phyloP scores from a whole-genome alignment of 345 rosid species.

The Rubroshorea leprosula region DNA sequence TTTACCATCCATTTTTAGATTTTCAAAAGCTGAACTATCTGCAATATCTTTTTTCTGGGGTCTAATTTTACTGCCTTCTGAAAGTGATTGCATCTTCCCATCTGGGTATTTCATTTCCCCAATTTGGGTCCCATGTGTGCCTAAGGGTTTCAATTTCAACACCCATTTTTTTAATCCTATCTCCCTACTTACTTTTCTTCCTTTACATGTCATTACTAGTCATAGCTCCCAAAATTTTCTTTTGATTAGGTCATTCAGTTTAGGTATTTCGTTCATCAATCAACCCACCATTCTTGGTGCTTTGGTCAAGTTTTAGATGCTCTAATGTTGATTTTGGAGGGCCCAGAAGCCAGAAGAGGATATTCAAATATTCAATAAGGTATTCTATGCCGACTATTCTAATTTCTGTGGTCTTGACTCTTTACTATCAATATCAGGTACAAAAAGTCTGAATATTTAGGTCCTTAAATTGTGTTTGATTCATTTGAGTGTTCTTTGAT shows the following conservation, averaged over 20 bases:
- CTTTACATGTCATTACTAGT: slow-evolving; percentile 12
- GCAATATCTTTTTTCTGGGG: slow-evolving; percentile 4
- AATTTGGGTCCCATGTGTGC: slow-evolving; percentile 32
- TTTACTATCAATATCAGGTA: slow-evolving; percentile 37
- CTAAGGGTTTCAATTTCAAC: slow-evolving; percentile 20
- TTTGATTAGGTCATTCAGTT: slow-evolving; percentile 6
- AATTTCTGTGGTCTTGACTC: slow-evolving; percentile 15
- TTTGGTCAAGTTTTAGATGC: slow-evolving; percentile 34
- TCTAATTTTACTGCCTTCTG: slow-evolving; percentile 10
- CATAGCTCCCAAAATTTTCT: slow-evolving; percentile 4
- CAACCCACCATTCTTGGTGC: slow-evolving; percentile 20
- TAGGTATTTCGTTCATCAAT: slow-evolving; percentile 8
- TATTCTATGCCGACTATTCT: slow-evolving; percentile 18
- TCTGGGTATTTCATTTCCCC: slow-evolving; percentile 4
- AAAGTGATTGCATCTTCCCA: slow-evolving; percentile 20
- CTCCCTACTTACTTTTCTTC: not conserved
- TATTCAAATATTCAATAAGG: slow-evolving; percentile 11
- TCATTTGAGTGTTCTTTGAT: slow-evolving; percentile 10
- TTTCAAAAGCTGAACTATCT: not conserved
- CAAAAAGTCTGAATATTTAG: slow-evolving; percentile 23
- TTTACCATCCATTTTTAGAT: slow-evolving; percentile 4
- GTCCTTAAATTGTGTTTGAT: slow-evolving; percentile 12
- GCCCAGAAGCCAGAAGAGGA: slow-evolving; percentile 25
- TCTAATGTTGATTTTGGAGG: slow-evolving; percentile 24
- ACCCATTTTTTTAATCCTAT: slow-evolving; percentile 3